Conservation (phyloP, 1,284 basidiomycete species). For the Irpex sp. region DNA sequence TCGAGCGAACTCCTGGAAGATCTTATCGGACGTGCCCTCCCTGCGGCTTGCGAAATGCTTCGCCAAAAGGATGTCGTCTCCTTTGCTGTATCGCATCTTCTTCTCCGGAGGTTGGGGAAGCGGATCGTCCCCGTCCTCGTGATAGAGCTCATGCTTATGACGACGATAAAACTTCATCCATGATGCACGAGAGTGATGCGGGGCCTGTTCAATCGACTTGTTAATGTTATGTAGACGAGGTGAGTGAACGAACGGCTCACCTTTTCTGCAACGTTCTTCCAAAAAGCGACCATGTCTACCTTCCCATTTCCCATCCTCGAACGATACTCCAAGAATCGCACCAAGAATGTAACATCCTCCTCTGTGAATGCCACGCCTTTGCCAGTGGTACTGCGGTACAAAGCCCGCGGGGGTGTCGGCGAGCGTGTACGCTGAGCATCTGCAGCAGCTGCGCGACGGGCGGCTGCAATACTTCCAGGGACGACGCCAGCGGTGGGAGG, state of each 20-base stretch:
- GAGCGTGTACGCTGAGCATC: slow-evolving; percentile 52
- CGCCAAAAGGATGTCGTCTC: slow-evolving; percentile 74
- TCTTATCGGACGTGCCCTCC: slow-evolving; percentile 74
- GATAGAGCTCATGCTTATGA: slow-evolving; percentile 76
- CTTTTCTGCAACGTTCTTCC: slow-evolving; percentile 79
- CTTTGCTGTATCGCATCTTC: slow-evolving; percentile 76
- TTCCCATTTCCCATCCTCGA: slow-evolving; percentile 50
- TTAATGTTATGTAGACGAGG: not conserved
- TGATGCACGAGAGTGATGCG: slow-evolving; percentile 81
- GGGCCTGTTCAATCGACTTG: slow-evolving; percentile 44
- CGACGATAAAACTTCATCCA: slow-evolving; percentile 89
- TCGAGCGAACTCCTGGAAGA: slow-evolving; percentile 74
- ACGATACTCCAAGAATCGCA: slow-evolving; percentile 62
- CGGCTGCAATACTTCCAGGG: slow-evolving; percentile 42
- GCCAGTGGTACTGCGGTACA: slow-evolving; percentile 79
- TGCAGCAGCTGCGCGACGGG: slow-evolving; percentile 39
- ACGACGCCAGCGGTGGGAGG: slow-evolving; percentile 31
- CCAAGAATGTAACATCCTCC: slow-evolving; percentile 71
- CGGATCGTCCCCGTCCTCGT: slow-evolving; percentile 58
- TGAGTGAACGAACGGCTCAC: slow-evolving; percentile 30
- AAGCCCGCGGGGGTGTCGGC: slow-evolving; percentile 71
- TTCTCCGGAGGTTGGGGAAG: slow-evolving; percentile 74
- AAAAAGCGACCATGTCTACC: slow-evolving; percentile 78
- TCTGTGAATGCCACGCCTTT: slow-evolving; percentile 83
- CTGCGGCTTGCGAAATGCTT: slow-evolving; percentile 65